phyloP scores from a whole-genome alignment of 169 alveolate genomes.

The Babesia bovis region DNA sequence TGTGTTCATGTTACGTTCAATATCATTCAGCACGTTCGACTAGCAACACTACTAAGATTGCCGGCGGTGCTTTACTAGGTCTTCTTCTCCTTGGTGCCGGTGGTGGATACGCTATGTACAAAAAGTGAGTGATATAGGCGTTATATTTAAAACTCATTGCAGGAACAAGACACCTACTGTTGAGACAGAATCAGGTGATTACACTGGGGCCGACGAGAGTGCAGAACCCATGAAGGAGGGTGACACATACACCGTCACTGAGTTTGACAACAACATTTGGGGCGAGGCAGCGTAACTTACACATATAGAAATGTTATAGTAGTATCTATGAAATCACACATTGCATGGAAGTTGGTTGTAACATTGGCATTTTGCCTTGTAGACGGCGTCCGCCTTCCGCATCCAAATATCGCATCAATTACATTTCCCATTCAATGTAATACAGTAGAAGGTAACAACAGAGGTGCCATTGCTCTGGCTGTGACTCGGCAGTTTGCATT shows the following conservation, averaged over 20 bases:
- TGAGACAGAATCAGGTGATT: constrained; percentile 24
- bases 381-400: not conserved
- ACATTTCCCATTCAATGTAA: not conserved
- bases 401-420: not conserved
- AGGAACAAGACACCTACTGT: constrained; percentile 17
- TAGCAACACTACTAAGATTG: constrained; percentile 59
- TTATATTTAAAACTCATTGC: not conserved
- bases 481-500: constrained; percentile 36
- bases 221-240: constrained; percentile 42
- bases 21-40: constrained; percentile 14
- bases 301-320: constrained; percentile 20
- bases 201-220: constrained; percentile 49
- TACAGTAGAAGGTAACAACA: not conserved
- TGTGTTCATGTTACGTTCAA: not conserved
- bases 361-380: not conserved
- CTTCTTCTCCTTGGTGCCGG: constrained; percentile 63
- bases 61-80: constrained; percentile 59
- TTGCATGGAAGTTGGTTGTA: not conserved
- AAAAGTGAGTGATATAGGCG: constrained; percentile 23
- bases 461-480: constrained; percentile 27
- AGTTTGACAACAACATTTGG: constrained; percentile 69
- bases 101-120: constrained; percentile 66
- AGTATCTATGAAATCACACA: constrained; percentile 19
- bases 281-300: constrained; percentile 50
- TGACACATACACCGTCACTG: constrained; percentile 65